Percentiles rank a stretch among this genome's conserved stretches.
phyloP scores from a whole-genome alignment of 805 yeast species.

The Metschnikowia rubicola region DNA sequence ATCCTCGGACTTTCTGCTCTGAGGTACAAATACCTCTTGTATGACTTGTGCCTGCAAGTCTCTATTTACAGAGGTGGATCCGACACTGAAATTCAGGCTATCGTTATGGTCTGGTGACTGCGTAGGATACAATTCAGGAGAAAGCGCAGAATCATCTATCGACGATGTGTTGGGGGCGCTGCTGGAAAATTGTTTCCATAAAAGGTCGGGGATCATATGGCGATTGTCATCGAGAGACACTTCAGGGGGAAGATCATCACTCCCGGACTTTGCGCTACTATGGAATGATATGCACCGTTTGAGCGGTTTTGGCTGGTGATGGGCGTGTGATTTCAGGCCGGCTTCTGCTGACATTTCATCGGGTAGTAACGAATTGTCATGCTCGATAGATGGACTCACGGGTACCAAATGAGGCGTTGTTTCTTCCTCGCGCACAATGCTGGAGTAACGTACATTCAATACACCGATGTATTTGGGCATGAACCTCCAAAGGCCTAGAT shows the following conservation, averaged over 20 bases:
- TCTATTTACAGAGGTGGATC: conserved; percentile 35
- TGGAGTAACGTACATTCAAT: conserved; percentile 78
- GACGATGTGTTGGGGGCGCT: conserved; percentile 20
- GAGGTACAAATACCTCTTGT: conserved; percentile 38
- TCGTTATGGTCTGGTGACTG: conserved; percentile 8
- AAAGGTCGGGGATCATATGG: conserved; percentile 83
- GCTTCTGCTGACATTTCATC: background rate
- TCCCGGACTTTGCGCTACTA: conserved; percentile 2
- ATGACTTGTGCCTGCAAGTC: conserved; percentile 38
- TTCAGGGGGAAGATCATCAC: conserved; percentile 53
- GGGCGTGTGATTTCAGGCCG: background rate
- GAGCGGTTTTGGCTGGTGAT: background rate
- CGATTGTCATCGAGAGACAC: conserved; percentile 89
- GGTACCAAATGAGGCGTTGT: conserved; percentile 11
- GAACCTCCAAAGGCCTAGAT: conserved; percentile 71
- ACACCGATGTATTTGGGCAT: conserved; percentile 97
- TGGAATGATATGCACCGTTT: conserved; percentile 5
- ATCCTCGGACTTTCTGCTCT: conserved; percentile 36
- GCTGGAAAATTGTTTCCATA: conserved; percentile 60
- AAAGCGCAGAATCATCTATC: conserved; percentile 4
- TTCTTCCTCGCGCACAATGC: conserved; percentile 37
- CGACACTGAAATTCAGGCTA: conserved; percentile 20
- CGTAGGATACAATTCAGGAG: conserved; percentile 6
- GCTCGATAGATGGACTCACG: conserved; percentile 2
- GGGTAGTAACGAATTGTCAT: background rate